Evolutionary conservation across 192 early-diverging fungal species (phyloP), one percentile per base, ranked within the genome.

Genomic region (Coemansia sp.): DNA sequence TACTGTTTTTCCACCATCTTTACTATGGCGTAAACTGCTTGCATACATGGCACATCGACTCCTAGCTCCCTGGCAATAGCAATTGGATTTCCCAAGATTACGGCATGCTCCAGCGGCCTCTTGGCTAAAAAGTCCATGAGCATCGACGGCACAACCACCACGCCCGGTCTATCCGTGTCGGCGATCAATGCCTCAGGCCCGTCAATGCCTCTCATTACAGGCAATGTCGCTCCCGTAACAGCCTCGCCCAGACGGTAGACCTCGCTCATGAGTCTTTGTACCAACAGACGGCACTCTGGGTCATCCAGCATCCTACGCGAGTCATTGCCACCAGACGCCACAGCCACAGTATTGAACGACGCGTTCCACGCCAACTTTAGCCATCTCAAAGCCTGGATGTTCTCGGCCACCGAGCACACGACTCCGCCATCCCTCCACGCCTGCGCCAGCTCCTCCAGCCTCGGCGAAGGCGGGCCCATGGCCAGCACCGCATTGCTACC

Each of bases 351-450:
- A 41, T 88, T 89, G 73, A 92, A 89, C 7, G 87, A 83, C 11
- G 84, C 88, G 63, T 90, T 92, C 90, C 90, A 92, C n/a, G 89
- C 85, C 3, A 90, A 68, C 65, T 92, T 92, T 24, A 83, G 77
- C 90, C 90, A 92, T 11, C 89, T 83, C 37, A 80, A 67, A 20
- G 76, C 68, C 73, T 89, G 84, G 70, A 92, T 86, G n/a, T 89
- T 83, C 37, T 87, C 78, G 0, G 78, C 64, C 9, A 79, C 59
- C 49, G 66, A 40, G 32, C 80, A 73, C 7, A 61, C 68, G 0
- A 86, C 78, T 2, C 80, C 84, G 3, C 76, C 77, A 3, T 62
- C 47, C 32, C 67, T 76, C 67, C 87, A 85, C 18, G 80, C 20
- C 1, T 70, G 75, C 34, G 70, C 53, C 69, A 91, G 85, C 3